phyloP scores from a whole-genome alignment of 108 stramenopile species.

The Skeletonema potamos region DNA sequence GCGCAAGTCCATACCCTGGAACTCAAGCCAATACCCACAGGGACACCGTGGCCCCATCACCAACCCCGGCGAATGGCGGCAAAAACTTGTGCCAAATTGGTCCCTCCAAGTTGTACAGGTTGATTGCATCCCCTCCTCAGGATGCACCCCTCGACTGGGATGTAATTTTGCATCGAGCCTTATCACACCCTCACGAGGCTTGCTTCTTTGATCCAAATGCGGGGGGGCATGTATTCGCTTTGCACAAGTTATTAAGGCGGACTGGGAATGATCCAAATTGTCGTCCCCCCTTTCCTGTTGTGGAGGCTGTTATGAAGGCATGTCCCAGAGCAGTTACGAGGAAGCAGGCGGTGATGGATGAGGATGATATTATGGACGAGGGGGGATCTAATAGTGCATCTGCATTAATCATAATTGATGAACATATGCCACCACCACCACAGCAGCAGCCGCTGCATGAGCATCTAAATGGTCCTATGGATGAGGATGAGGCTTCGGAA shows the following conservation, averaged over 20 bases:
- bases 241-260: conserved; percentile 26
- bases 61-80: neutral
- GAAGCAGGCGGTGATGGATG: conserved; percentile 35
- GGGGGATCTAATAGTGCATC: neutral
- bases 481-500: neutral
- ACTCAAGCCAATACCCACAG: neutral
- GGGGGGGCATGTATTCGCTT: conserved; percentile 39
- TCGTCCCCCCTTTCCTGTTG: conserved; percentile 59
- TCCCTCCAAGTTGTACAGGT: conserved; percentile 29
- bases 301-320: conserved; percentile 59
- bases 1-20: neutral
- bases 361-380: conserved; percentile 24
- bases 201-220: conserved; percentile 33
- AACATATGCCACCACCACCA: neutral
- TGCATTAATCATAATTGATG: neutral
- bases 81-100: conserved; percentile 1
- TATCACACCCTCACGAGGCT: conserved; percentile 32
- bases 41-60: neutral
- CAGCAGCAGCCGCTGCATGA: neutral
- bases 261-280: conserved; percentile 6
- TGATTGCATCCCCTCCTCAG: conserved; percentile 24
- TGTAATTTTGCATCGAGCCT: conserved; percentile 17
- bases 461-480: neutral
- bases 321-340: conserved; percentile 56
- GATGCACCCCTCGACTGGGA: conserved; percentile 11